Evolutionary conservation across 202 grass and related monocot species (phyloP).

Genomic region (Setaria italica): DNA sequence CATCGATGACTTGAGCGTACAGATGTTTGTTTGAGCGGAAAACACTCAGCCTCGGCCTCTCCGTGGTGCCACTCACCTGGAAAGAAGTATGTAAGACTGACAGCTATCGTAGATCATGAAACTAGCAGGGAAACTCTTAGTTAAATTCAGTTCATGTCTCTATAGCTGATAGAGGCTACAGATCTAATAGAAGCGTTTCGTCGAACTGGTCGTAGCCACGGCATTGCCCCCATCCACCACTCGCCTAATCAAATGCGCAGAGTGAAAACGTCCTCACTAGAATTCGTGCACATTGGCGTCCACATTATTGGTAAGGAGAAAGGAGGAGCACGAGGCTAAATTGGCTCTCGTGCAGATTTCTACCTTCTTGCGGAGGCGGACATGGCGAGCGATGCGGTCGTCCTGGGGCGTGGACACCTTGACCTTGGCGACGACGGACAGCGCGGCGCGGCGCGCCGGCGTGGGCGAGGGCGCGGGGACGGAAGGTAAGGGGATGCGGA

Average conservation of each 20-base stretch:
- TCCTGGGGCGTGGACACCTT: constrained; percentile 71
- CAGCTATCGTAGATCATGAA: not conserved
- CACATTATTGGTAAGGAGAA: not conserved
- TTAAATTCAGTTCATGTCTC: not conserved
- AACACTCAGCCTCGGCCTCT: constrained; percentile 81
- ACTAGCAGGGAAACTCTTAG: not conserved
- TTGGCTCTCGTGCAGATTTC: too few relatives aligned
- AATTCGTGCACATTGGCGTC: not conserved
- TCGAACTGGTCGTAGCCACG: constrained; percentile 40
- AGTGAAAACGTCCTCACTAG: not conserved
- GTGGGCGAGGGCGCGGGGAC: constrained; percentile 22
- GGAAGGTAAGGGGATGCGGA: constrained; percentile 4
- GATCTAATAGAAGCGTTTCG: constrained; percentile 26
- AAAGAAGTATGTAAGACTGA: constrained; percentile 19
- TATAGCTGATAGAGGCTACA: not conserved
- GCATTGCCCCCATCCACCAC: constrained; percentile 1
- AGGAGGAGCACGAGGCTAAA: not conserved
- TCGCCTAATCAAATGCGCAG: not conserved
- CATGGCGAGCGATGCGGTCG: constrained; percentile 75
- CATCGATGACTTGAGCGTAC: constrained; percentile 89
- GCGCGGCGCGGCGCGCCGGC: constrained; percentile 20
- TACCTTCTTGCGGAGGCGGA: constrained; percentile 90
- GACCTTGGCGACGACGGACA: constrained; percentile 67
- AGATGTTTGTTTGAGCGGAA: constrained; percentile 92
- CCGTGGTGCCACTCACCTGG: constrained; percentile 81